Evolutionary conservation across 1,284 basidiomycete genomes (phyloP).

Genomic region (Malassezia japonica): DNA sequence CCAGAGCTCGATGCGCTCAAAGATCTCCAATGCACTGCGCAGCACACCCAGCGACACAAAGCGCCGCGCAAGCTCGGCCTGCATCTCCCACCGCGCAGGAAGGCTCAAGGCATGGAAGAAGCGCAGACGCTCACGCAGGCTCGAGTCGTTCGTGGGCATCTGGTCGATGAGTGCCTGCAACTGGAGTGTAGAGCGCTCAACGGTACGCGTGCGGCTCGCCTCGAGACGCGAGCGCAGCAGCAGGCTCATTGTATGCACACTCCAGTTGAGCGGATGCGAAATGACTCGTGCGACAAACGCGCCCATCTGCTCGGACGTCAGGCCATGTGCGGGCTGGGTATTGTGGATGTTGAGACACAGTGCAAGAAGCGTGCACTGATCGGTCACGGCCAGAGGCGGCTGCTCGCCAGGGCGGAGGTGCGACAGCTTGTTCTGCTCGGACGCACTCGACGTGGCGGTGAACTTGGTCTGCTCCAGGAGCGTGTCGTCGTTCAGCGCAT

Average conservation of each 20-base stretch:
- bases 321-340: constrained; percentile 45
- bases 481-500: constrained; percentile 87
- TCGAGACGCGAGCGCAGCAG: constrained; percentile 44
- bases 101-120: constrained; percentile 41
- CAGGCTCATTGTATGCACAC: constrained; percentile 46
- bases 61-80: constrained; percentile 39
- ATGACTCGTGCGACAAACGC: constrained; percentile 42
- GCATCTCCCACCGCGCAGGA: constrained; percentile 45
- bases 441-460: constrained; percentile 56
- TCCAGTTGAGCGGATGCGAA: constrained; percentile 43
- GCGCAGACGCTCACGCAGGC: constrained; percentile 42
- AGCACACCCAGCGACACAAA: constrained; percentile 41
- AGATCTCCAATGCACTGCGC: constrained; percentile 44
- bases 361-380: constrained; percentile 41
- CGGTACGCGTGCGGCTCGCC: constrained; percentile 37
- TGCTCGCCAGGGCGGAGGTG: constrained; percentile 74
- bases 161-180: constrained; percentile 47
- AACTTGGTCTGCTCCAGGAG: constrained; percentile 88
- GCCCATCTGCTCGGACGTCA: constrained; percentile 42
- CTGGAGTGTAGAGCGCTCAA: constrained; percentile 42
- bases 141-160: constrained; percentile 45
- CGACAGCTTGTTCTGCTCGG: constrained; percentile 47
- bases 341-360: constrained; percentile 45
- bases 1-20: constrained; percentile 43
- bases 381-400: constrained; percentile 52